These are phyloP conservation scores for Claviceps maximensis DNA, from an alignment of 2,329 filamentous ascomycete genomes.

Conservation along the genomic window DNA sequence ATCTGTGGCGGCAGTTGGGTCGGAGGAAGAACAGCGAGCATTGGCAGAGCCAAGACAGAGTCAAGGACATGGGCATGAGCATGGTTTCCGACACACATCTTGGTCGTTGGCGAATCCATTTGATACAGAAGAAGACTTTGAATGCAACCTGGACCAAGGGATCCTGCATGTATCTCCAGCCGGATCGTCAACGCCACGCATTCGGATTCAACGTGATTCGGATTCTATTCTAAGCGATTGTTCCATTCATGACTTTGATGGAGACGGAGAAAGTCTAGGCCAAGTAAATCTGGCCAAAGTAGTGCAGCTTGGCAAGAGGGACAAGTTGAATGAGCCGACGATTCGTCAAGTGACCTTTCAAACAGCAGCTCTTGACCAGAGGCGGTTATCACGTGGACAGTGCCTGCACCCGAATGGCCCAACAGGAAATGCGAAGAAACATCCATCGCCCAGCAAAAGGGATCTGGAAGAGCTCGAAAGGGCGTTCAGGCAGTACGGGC, in stretches of 20 bases:
- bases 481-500: constrained; percentile 21
- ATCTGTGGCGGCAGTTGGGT: too few relatives aligned
- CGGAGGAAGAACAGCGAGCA: background rate
- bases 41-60: background rate
- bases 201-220: constrained; percentile 6
- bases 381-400: background rate
- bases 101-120: constrained; percentile 15
- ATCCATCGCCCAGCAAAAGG: constrained; percentile 31
- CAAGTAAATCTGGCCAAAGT: constrained; percentile 8
- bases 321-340: background rate
- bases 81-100: background rate
- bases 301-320: constrained; percentile 5
- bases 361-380: background rate
- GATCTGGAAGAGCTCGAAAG: constrained; percentile 24
- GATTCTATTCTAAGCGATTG: background rate
- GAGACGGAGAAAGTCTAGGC: background rate
- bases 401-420: constrained; percentile 1
- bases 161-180: constrained; percentile 22
- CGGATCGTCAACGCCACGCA: constrained; percentile 26
- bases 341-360: constrained; percentile 4
- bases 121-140: constrained; percentile 24
- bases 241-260: constrained; percentile 1
- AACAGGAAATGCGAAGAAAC: constrained; percentile 24
- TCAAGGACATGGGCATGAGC: too few relatives aligned
- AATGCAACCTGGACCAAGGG: constrained; percentile 24